Percentiles rank a stretch among this genome's conserved stretches.
Evolutionary conservation across 2,329 filamentous ascomycete species (phyloP).

Genomic region (Paracoccidioides brasiliensis): DNA sequence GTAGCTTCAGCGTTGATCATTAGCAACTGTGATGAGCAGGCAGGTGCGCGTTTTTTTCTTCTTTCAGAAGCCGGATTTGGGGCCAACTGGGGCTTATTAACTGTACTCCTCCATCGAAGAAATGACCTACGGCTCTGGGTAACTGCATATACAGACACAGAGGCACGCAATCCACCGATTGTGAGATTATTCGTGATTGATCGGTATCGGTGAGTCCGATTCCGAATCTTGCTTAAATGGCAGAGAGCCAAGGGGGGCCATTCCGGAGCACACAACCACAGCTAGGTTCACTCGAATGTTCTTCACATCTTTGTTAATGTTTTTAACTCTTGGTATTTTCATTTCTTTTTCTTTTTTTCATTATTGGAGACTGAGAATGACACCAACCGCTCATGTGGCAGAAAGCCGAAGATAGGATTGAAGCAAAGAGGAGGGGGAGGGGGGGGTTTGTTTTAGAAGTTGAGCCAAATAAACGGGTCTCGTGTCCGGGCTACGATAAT

Average conservation of each 20-base stretch:
- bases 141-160: not conserved
- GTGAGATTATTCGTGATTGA: not conserved
- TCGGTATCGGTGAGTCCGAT: slow-evolving; percentile 18
- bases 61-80: not conserved
- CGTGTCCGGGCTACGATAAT: not conserved
- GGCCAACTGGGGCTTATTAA: not conserved
- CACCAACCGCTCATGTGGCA: not conserved
- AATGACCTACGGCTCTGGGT: not conserved
- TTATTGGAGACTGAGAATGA: not conserved
- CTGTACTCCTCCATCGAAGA: not conserved
- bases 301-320: not conserved
- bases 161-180: not conserved
- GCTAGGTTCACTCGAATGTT: slow-evolving; percentile 5
- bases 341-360: not conserved
- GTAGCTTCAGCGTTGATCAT: slow-evolving; percentile 10
- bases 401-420: not conserved
- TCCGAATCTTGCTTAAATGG: slow-evolving; percentile 12
- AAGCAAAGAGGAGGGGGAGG: not conserved
- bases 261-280: not conserved
- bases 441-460: not conserved
- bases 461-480: not conserved
- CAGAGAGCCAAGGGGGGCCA: slow-evolving; percentile 4
- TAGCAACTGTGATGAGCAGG: slow-evolving; percentile 9
- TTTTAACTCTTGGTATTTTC: not conserved
- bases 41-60: slow-evolving; percentile 5